Base-by-base conservation (phyloP, 345 rosid species). In the Citrus sp. region DNA sequence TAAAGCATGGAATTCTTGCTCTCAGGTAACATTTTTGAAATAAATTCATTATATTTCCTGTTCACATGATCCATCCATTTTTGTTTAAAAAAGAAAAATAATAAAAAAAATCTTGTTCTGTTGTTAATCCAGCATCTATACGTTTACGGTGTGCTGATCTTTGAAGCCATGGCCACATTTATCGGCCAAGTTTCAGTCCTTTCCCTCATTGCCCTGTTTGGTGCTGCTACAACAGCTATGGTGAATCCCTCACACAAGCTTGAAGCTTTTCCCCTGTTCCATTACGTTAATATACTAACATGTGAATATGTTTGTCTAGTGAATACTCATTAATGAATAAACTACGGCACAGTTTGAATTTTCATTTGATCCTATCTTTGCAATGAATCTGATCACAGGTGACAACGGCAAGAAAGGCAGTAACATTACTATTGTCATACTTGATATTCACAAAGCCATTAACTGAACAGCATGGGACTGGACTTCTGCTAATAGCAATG, bases 221-320 rank as follows among this genome's bases (percentile, higher is more conserved):
- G 99, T 61, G 99, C 99, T 21, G 98, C 99, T 30, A 90, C 95
- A 27, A 96, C 99, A 34, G 97, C 99, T 58, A 91, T 96, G 95
- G 99, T 96, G 89, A 46, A 35, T 37, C 24, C 46, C 70, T 75
- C 66, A 4, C 66, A 22, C 21, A 42, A 37, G 8, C 51, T 40
- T 30, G 14, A 60, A 37, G 4, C 51, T 40, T 22, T 25, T 12
- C 21, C 60, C 58, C 51, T 12, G 32, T 70, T 24, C 6, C 35
- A 46, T 70, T 3, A 28, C 1, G n/a, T 28, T 35, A 70, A 51
- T 19, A 18, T 28, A 8, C 6, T 2, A 68, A 12, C 21, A 37
- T 49, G 2, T 67, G 22, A 9, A n/a, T 10, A 38, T 68, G 4
- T 6, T 14, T 68, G 55, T 32, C 18, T 37, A 73, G 8, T 73